phyloP scores from a whole-genome alignment of 768 basidiomycete genomes.

The Xerocomellus chrysenteron region DNA sequence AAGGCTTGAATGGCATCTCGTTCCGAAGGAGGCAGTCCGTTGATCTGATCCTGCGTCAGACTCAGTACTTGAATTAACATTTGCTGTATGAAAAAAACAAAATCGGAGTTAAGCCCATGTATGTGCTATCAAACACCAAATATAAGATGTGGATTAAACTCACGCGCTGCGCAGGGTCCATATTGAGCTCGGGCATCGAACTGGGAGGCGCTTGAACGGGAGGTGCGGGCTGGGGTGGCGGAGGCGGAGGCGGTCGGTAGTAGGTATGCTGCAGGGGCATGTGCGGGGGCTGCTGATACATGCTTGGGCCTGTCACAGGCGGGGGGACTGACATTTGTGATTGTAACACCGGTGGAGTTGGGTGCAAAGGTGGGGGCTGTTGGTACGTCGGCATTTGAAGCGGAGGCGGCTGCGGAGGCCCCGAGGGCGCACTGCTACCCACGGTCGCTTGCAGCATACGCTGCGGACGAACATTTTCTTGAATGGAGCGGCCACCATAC shows the following conservation, averaged over 20 bases:
- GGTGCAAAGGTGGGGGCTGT: constrained; percentile 31
- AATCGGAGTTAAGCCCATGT: neutral
- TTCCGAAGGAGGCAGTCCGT: constrained; percentile 74
- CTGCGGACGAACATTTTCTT: constrained; percentile 25
- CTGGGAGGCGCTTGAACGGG: constrained; percentile 31
- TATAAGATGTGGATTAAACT: constrained; percentile 14
- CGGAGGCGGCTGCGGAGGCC: constrained; percentile 31
- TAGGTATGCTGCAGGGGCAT: constrained; percentile 32
- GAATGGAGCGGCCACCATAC: neutral
- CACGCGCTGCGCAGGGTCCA: constrained; percentile 55
- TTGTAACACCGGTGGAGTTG: constrained; percentile 35
- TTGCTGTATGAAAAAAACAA: constrained; percentile 40
- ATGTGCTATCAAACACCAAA: neutral
- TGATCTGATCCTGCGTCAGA: constrained; percentile 81
- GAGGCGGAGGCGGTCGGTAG: constrained; percentile 33
- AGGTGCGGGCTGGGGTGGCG: constrained; percentile 29
- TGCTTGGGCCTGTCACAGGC: constrained; percentile 22
- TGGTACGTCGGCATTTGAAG: constrained; percentile 32
- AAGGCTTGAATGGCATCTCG: constrained; percentile 77
- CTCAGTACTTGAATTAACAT: constrained; percentile 87
- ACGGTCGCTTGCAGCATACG: constrained; percentile 52
- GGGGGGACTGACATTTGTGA: constrained; percentile 33
- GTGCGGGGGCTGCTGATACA: constrained; percentile 34
- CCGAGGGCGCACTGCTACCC: constrained; percentile 27
- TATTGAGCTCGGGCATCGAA: constrained; percentile 35